phyloP scores from a whole-genome alignment of 2,329 filamentous ascomycete genomes.

The Xylaria hypoxylon region DNA sequence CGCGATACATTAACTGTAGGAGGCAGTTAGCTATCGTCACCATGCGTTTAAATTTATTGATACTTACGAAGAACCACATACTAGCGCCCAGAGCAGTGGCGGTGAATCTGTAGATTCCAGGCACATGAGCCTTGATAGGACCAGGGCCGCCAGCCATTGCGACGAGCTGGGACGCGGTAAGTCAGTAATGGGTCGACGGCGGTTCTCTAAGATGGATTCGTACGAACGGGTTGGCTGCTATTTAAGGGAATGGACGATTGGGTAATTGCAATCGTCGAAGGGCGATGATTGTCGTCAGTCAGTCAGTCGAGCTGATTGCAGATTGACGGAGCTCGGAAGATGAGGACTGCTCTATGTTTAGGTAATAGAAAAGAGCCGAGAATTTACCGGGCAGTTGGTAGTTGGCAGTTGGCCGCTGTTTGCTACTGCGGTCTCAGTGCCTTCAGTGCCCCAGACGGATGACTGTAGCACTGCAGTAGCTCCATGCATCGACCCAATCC shows the following conservation, averaged over 20 bases:
- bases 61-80: constrained; percentile 98
- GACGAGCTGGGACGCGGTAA: constrained; percentile 21
- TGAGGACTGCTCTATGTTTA: not conserved
- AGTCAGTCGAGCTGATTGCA: constrained; percentile 1
- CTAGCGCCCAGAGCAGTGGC: constrained; percentile 90
- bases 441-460: constrained; percentile 17
- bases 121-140: constrained; percentile 59
- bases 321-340: constrained; percentile 20
- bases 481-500: constrained; percentile 23
- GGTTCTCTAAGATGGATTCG: not conserved
- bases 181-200: not conserved
- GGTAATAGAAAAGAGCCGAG: constrained; percentile 14
- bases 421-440: not conserved
- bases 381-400: constrained; percentile 18
- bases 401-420: too few relatives aligned
- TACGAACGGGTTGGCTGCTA: constrained; percentile 16
- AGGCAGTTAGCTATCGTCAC: constrained; percentile 30
- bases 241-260: not conserved
- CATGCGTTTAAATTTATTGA: not conserved
- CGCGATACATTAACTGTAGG: constrained; percentile 90
- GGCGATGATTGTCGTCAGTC: constrained; percentile 20
- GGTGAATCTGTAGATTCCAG: constrained; percentile 80
- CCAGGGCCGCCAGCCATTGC: constrained; percentile 53
- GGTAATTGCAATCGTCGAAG: constrained; percentile 16
- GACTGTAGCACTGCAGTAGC: constrained; percentile 28